Base-by-base conservation (phyloP, 2,329 filamentous ascomycete genomes). In the Didymella segeticola region DNA sequence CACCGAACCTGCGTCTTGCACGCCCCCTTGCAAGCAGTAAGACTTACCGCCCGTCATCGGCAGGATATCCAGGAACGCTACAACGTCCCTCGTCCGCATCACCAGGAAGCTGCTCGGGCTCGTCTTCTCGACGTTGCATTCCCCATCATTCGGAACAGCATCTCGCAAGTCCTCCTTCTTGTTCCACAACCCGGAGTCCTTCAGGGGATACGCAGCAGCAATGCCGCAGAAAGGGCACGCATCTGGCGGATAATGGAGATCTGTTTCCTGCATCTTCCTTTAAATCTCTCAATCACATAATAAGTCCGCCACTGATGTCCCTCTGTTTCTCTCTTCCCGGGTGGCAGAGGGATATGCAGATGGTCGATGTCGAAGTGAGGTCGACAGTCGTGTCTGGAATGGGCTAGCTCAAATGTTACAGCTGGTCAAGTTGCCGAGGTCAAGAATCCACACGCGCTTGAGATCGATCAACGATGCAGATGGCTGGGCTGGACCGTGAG, bases 11-110 rank as follows among this genome's bases (percentile, higher is more conserved):
- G n/a, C n/a, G n/a, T n/a, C n/a, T n/a, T n/a, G n/a, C n/a, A n/a
- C n/a, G n/a, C n/a, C n/a, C n/a, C n/a, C n/a, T n/a, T n/a, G n/a
- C n/a, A n/a, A n/a, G n/a, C n/a, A n/a, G n/a, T n/a, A n/a, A n/a
- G 27, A 64, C 62, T 47, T 33, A 66, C 93, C 93, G 0, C 81
- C 81, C 0, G 90, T 89, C 45, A 98, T 85, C 1, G 95, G 95
- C 79, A 96, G 84, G 68, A 97, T 96, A 77, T 98, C 93, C 64
- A 98, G 83, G 76, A 98, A 98, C 34, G 92, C 92, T 58, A 98
- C 78, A 23, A 95, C 85, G 57, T 86, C 75, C 1, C 86, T 86
- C 1, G 90, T 95, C 2, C 90, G 90, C 53, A 97, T 83, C 26
- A 97, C 83, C 25, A 97, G 70, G 66, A 84, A 78, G 46, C 73